Conservation (phyloP, 441 rosid genomes). For the Erysimum pusillum region DNA sequence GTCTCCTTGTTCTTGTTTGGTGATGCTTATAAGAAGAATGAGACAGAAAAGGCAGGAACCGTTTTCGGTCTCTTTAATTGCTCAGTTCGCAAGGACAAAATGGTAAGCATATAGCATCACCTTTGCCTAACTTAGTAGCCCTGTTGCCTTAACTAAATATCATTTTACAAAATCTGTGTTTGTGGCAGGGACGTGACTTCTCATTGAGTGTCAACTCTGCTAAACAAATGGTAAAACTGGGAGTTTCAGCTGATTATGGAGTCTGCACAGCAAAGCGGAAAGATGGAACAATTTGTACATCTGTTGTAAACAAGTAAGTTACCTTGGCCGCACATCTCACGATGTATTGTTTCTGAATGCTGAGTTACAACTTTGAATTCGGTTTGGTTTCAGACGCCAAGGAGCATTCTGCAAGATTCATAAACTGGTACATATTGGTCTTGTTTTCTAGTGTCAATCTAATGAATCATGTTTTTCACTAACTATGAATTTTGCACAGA, state of each 20-base stretch:
- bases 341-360: constrained; percentile 14
- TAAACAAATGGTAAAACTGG: constrained; percentile 78
- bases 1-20: constrained; percentile 90
- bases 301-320: constrained; percentile 83
- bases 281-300: constrained; percentile 80
- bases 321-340: constrained; percentile 3
- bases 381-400: constrained; percentile 69
- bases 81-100: constrained; percentile 68
- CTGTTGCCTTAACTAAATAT: constrained; percentile 4
- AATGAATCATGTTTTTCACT: constrained; percentile 20
- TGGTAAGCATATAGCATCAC: constrained; percentile 52
- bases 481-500: constrained; percentile 54
- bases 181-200: constrained; percentile 74
- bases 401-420: constrained; percentile 82
- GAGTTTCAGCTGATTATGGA: constrained; percentile 87
- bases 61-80: constrained; percentile 84
- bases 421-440: constrained; percentile 59
- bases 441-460: constrained; percentile 35
- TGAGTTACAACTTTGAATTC: constrained; percentile 39
- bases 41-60: constrained; percentile 72
- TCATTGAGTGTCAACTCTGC: constrained; percentile 75
- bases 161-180: neutral
- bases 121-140: constrained; percentile 4
- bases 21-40: constrained; percentile 74
- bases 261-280: constrained; percentile 85